Evolutionary conservation across 192 early-diverging fungal genomes (phyloP), one percentile per base, ranked within the genome.

Genomic region (Cetraspora pellucida): DNA sequence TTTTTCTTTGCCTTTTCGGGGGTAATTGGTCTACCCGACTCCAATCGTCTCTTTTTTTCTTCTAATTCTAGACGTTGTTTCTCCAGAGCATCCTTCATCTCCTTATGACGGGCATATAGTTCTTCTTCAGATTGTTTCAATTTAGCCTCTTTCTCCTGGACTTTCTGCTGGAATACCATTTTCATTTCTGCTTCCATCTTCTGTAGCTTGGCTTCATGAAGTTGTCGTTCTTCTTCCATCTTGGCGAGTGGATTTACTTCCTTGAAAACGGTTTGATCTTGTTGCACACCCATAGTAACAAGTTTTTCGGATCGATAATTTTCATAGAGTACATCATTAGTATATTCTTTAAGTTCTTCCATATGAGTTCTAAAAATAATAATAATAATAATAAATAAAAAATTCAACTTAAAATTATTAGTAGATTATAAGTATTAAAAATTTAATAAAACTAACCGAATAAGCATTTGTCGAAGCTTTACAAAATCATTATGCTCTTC

Each of bases 161-260:
- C 97, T 89, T 99, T 98, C 73, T 95, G 94, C 84, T 96, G 93
- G 92, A 99, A 99, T 58, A 99, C 97, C 55, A 91, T 87, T 83
- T 95, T 96, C 97, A 99, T 99, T 84, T 99, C 97, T 37, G 91
- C 89, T 82, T 99, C 96, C 97, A 99, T 98, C 88, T 97, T 97
- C 59, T 91, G 88, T 86, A 99, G 88, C 87, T 98, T 98, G 77
- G 89, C 90, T 83, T 99, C 96, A 75, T 99, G 97, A 44, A 93
- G 86, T 45, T 89, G 80, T 59, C 91, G 91, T 87, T 99, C 96
- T 82, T 97, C 95, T 77, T 98, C 96, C 73, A 97, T 85, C 84
- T 97, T 91, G 31, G 79, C 77, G 59, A 85, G 64, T 61, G 91
- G 91, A 77, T 93, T 94, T 79, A 90, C 89, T 85, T 94, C 91